A percentile compares a stretch with the other conserved stretches of the same genome.
phyloP scores from a whole-genome alignment of 1,284 basidiomycete species.

The Melampsora americana region DNA sequence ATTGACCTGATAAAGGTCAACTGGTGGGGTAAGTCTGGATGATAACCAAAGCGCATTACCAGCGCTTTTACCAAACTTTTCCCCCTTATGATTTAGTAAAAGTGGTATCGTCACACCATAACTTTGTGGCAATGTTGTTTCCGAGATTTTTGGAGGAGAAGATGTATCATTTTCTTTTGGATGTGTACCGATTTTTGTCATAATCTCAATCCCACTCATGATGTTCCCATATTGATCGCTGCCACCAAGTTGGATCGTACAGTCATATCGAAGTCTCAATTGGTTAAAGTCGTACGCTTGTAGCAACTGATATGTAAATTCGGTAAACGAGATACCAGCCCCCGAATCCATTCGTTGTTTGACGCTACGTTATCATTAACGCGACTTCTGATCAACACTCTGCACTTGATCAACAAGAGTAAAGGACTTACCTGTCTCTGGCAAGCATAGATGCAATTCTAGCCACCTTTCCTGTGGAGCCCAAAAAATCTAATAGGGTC shows the following conservation, averaged over 20 bases:
- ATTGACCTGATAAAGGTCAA: conserved; percentile 83
- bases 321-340: conserved; percentile 87
- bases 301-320: conserved; percentile 94
- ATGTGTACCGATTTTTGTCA: conserved; percentile 60
- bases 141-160: conserved; percentile 22
- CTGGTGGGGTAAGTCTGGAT: conserved; percentile 68
- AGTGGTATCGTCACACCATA: conserved; percentile 90
- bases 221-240: conserved; percentile 99
- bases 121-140: conserved; percentile 56
- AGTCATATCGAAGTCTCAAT: conserved; percentile 67
- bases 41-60: conserved; percentile 95
- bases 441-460: conserved; percentile 86
- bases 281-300: conserved; percentile 93
- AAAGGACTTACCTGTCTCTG: conserved; percentile 71
- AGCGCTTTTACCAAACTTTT: conserved; percentile 96
- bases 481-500: conserved; percentile 77
- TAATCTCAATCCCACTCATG: conserved; percentile 82
- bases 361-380: conserved; percentile 62
- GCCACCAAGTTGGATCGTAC: conserved; percentile 87
- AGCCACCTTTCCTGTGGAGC: conserved; percentile 73
- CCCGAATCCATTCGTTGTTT: conserved; percentile 67
- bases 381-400: conserved; percentile 26
- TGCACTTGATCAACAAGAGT: conserved; percentile 1
- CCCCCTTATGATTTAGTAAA: conserved; percentile 80
- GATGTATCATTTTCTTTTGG: neutral